Evolutionary conservation across 768 basidiomycete genomes (phyloP).

Genomic region (Pisolithus sp.): DNA sequence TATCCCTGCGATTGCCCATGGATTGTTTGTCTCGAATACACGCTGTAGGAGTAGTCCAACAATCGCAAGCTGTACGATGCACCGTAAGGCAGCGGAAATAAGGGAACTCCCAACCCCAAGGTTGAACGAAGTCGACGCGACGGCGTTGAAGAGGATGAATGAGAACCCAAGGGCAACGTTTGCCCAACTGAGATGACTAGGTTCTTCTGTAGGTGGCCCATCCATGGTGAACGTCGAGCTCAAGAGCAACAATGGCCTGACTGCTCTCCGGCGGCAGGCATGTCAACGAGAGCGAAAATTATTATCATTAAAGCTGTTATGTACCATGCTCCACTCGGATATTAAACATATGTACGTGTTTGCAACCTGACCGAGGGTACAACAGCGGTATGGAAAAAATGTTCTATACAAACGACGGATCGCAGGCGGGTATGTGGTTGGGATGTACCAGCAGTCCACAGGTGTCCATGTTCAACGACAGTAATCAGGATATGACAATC

Average conservation of each 20-base stretch:
- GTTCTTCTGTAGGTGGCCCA: slow-evolving; percentile 7
- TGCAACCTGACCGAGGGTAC: too few species aligned
- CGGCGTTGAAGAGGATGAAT: slow-evolving; percentile 70
- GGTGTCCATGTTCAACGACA: slow-evolving; percentile 1
- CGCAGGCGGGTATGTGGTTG: slow-evolving; percentile 6
- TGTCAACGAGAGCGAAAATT: too few species aligned
- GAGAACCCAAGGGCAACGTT: slow-evolving; percentile 71
- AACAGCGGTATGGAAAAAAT: too few species aligned
- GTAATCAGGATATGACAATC: slow-evolving; percentile 21
- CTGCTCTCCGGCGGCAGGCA: too few species aligned
- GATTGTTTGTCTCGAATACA: slow-evolving; percentile 70
- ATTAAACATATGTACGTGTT: too few species aligned
- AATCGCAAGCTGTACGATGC: slow-evolving; percentile 69
- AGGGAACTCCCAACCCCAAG: slow-evolving; percentile 68
- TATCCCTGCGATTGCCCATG: slow-evolving; percentile 70
- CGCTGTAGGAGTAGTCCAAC: slow-evolving; percentile 64
- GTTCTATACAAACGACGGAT: neutral
- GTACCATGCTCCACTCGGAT: too few species aligned
- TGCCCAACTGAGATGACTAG: slow-evolving; percentile 48
- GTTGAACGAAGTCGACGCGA: slow-evolving; percentile 55
- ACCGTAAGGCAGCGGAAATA: slow-evolving; percentile 63
- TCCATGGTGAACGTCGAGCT: slow-evolving; percentile 23
- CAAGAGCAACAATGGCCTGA: too few species aligned
- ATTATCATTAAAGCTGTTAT: too few species aligned
- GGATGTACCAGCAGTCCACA: slow-evolving; percentile 8